Base-by-base conservation (phyloP, 2,329 filamentous ascomycete species). In the Xylogone sp. region DNA sequence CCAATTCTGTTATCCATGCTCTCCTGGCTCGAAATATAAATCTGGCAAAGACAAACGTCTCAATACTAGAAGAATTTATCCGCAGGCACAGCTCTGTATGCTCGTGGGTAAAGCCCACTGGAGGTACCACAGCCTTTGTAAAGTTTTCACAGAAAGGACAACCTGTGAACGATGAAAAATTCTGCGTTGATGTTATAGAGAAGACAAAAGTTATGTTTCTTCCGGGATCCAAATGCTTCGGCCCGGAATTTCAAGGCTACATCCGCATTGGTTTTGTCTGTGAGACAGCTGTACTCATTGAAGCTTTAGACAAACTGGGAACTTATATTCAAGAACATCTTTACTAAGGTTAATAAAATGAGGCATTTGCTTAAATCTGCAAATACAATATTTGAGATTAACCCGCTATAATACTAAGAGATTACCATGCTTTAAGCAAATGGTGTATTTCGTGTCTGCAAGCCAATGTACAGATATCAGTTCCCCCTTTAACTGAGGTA, bases 41-140 rank as follows among this genome's bases (percentile, higher is more conserved):
- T 21, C 75, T 94, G 2, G 87, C 86, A 3, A 84, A 79, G 59
- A 80, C 72, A 1, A 94, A 94, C 63, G 64, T 87, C 3, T 77
- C 71, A 3, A 63, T 90, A 6, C 66, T 93, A n/a, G 82, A 85
- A 53, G 73, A 71, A 1, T 93, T 90, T 56, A 74, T 92, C 3
- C 75, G 83, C 22, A 77, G 79, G 48, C 79, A 91, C 63, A 74
- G 77, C 39, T 77, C 79, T 56, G 76, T 81, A 6, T 86, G 83
- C 60, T 78, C 78, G 1, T 94, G 87, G 87, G 76, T 84, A 3
- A 87, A 82, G 67, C 90, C 90, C 1, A 81, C 81, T 4, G 89
- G 88, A 1, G 90, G 90, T 0, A 95, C 89, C 2, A 93, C 87
- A 8, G 87, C 87, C 0, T 88, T 95, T 62, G 71, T 95, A 51